Evolutionary conservation across 352 stramenopile genomes (phyloP).

Genomic region (Globisporangium apiculatum): DNA sequence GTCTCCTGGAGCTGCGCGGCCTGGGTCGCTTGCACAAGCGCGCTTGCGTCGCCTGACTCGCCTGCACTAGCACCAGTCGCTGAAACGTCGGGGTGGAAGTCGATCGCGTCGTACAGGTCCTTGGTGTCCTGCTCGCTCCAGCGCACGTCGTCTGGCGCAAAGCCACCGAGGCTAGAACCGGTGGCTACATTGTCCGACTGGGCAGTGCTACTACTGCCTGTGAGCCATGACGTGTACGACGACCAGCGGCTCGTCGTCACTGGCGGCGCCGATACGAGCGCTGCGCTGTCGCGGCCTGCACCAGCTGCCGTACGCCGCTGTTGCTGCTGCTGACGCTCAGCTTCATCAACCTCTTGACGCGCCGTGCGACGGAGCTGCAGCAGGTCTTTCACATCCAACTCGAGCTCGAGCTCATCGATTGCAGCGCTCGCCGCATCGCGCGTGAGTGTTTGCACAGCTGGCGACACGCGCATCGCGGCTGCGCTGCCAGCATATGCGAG

Average conservation of each 20-base stretch:
- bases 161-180: neutral
- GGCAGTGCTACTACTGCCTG: conserved; percentile 9
- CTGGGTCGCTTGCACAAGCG: neutral
- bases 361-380: conserved; percentile 47
- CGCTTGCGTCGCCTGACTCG: neutral
- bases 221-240: conserved; percentile 73
- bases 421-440: conserved; percentile 41
- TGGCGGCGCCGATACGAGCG: conserved; percentile 14
- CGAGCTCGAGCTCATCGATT: conserved; percentile 63
- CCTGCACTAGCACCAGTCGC: conserved; percentile 8
- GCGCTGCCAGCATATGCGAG: conserved; percentile 16
- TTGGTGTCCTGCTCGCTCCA: conserved; percentile 85
- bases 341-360: conserved; percentile 33
- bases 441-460: conserved; percentile 27
- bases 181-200: neutral
- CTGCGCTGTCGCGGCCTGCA: neutral
- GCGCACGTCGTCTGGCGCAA: conserved; percentile 36
- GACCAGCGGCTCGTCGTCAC: conserved; percentile 53
- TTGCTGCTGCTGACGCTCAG: conserved; percentile 26
- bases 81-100: conserved; percentile 50
- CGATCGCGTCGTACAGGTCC: conserved; percentile 70
- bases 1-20: conserved; percentile 19
- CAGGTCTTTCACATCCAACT: conserved; percentile 64
- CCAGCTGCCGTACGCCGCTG: conserved; percentile 4
- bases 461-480: conserved; percentile 29